These are phyloP conservation scores for Kickxella alabastrina DNA, from an alignment of 192 early-diverging fungal species.

Conservation along the genomic window DNA sequence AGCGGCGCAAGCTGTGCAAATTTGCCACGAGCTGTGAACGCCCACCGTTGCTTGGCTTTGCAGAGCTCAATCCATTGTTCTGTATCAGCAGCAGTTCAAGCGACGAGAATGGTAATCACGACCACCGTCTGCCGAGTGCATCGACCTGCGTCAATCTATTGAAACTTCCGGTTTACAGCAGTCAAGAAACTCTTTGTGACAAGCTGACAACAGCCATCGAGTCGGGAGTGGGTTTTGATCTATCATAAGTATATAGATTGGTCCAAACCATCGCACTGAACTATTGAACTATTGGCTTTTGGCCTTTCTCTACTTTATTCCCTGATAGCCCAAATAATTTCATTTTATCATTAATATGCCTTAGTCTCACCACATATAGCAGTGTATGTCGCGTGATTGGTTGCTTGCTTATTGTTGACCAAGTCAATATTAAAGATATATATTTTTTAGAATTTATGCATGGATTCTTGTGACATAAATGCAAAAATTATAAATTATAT, in stretches of 20 bases:
- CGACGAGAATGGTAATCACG: conserved; percentile 39
- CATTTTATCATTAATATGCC: no score
- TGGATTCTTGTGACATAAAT: no score
- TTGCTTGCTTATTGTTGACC: no score
- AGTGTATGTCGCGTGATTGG: no score
- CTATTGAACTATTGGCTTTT: no score
- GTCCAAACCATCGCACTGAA: no score
- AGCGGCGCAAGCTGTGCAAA: conserved; percentile 61
- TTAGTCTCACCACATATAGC: no score
- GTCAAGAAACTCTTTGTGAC: conserved; percentile 45
- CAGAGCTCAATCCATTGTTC: conserved; percentile 49
- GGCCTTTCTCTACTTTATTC: no score
- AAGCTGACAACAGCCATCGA: conserved; percentile 87
- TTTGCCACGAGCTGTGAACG: conserved; percentile 91
- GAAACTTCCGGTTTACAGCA: conserved; percentile 79
- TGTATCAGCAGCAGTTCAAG: conserved; percentile 26
- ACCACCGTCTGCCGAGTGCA: conserved; percentile 73
- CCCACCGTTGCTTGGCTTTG: conserved; percentile 88
- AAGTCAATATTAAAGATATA: no score
- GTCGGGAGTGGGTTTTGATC: conserved; percentile 85
- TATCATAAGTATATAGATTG: conserved; percentile 64
- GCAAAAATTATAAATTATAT: no score
- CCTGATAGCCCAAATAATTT: no score
- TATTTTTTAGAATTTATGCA: no score
- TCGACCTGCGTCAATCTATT: conserved; percentile 87